Base-by-base conservation (phyloP, 2,329 filamentous ascomycete genomes). In the Coniochaeta ligniaria region DNA sequence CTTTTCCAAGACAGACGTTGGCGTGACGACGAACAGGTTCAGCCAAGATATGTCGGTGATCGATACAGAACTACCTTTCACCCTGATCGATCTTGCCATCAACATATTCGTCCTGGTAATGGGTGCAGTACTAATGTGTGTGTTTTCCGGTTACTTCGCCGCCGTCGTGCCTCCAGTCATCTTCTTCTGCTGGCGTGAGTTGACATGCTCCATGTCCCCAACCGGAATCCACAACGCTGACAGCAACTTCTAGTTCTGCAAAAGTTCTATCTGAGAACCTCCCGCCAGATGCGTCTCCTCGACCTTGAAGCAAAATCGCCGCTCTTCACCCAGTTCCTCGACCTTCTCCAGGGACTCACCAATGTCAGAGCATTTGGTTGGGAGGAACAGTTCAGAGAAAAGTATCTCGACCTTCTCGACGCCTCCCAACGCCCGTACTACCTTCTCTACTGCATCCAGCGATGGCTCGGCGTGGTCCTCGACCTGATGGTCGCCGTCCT, bases 231-330 rank as follows among this genome's bases (percentile, higher is more conserved):
- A 36, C 16, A 22, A 33, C 14, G 24, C 24, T 54, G 24, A 54
- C 50, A 28, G 12, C 45, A 22, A 54, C 28, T 38, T 45, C 24
- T 36, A 60, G 59, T 76, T 8, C 73, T 83, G 11, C 80, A 83
- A 60, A 77, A 77, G 47, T 76, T 80, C 63, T 84, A 84, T 62
- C 73, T 84, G n/a, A 74, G 78, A 6, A 84, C 82, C 1, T 83
- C 80, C 0, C 79, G 81, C 4, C 82, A 84, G 60, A 68, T 84
- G 7, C 76, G 83, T 57, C 74, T 82, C 31, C 70, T 84, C 8
- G 82, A 85, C 65, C 72, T 84, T 0, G 81, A 84, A 66, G 71
- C 75, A 26, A 78, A 79, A 61, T 74, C 75, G 0, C 78, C 79
- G 0, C 71, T 83, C 0, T 82, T 79, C 64, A 77, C 79, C 0